Evolutionary conservation across 768 basidiomycete genomes (phyloP).

Genomic region (Tubosaeta brunneosetosa): DNA sequence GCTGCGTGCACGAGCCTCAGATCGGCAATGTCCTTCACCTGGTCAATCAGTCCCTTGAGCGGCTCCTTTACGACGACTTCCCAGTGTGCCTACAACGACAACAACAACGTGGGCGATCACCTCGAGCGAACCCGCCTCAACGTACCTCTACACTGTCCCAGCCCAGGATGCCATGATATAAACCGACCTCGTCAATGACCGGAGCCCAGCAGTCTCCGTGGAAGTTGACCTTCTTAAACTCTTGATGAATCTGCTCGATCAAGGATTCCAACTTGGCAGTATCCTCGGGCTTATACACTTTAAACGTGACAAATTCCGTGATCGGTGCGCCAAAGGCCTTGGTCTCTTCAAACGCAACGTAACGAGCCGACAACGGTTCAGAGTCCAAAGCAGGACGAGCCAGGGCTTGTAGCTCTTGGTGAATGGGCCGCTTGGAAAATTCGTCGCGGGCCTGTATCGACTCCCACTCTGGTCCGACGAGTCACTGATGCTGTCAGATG

Average conservation of each 20-base stretch:
- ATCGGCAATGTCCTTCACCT: constrained; percentile 22
- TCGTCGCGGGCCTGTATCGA: constrained; percentile 17
- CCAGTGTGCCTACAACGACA: constrained; percentile 30
- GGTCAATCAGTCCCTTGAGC: constrained; percentile 26
- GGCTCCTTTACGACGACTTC: constrained; percentile 28
- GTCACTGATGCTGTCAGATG: constrained; percentile 4
- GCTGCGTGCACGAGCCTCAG: constrained; percentile 31
- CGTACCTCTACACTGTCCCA: constrained; percentile 35
- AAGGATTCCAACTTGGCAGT: constrained; percentile 19
- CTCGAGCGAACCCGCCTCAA: neutral
- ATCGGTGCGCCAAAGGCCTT: constrained; percentile 22
- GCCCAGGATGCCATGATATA: constrained; percentile 31
- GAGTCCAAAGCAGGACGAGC: constrained; percentile 16
- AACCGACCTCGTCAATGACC: constrained; percentile 14
- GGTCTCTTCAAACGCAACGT: constrained; percentile 22
- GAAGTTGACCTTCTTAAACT: constrained; percentile 18
- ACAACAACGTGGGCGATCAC: neutral
- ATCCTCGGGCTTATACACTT: constrained; percentile 21
- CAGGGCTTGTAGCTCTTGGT: neutral
- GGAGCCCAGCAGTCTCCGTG: constrained; percentile 30
- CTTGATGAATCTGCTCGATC: constrained; percentile 19
- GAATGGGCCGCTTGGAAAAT: constrained; percentile 10
- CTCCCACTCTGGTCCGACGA: constrained; percentile 21
- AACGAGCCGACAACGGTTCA: constrained; percentile 9
- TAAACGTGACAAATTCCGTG: constrained; percentile 33